Base-by-base conservation (phyloP, 1,139 yeast genomes). In the Trichomonascaceae sp. region DNA sequence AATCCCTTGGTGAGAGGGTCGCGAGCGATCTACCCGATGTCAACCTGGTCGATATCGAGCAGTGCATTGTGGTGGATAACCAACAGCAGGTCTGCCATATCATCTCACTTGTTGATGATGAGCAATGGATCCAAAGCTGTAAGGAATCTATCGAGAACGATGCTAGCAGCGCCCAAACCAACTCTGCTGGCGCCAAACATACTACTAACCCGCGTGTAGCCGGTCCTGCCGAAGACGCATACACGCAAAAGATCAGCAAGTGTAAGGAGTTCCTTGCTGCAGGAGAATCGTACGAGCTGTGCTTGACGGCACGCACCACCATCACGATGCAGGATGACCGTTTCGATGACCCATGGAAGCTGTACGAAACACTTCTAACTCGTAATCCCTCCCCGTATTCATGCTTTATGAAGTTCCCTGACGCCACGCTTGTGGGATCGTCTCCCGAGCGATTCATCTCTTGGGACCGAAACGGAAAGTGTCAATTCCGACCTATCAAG, bases 381-480 rank as follows among this genome's bases (percentile, higher is more conserved):
- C 71, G 70, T 38, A 92, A 92, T 51, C 97, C 98, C 2, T 82
- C 97, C 0, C 98, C 99, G 1, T 87, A 80, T 52, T 76, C 95
- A 1, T 77, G 93, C 40, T 89, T 62, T 51, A 64, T 89, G 64
- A 69, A 74, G 32, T 79, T 87, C 46, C 73, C 67, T n/a, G 84
- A 76, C 44, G 59, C 65, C 13, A 71, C 81, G 27, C 60, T 92
- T 28, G 66, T 89, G 3, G 84, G 95, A 1, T 78, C 96, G 0
- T 87, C 97, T 0, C 99, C 99, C 0, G 99, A 92, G 54, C 62
- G 98, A 38, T 92, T 89, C 50, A 57, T 92, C 37, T 71, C 78
- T 3, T 92, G 97, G 96, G 67, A 67, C 43, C 48, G 60, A 3
- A 57, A 62, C 4, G 57, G 55, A 2, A 45, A 53, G 2, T 80